phyloP scores from a whole-genome alignment of 345 rosid species.

The Cardamine occulta region DNA sequence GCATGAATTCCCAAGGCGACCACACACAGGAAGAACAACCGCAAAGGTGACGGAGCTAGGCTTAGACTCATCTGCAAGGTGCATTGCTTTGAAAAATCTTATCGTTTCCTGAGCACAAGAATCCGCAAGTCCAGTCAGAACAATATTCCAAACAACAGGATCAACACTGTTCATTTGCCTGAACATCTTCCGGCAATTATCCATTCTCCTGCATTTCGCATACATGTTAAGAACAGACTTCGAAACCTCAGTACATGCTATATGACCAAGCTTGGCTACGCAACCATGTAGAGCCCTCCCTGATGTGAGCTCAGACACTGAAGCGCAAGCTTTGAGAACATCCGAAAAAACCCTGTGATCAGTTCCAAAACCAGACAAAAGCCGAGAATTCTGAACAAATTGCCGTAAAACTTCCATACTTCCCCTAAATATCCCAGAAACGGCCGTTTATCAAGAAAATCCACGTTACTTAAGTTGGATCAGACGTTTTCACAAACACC shows the following conservation, averaged over 20 bases:
- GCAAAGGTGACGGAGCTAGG: slow-evolving; percentile 69
- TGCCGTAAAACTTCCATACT: slow-evolving; percentile 47
- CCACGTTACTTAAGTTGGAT: slow-evolving; percentile 38
- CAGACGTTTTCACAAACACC: slow-evolving; percentile 56
- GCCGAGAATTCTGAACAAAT: slow-evolving; percentile 47
- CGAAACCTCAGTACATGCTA: slow-evolving; percentile 55
- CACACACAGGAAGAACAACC: slow-evolving; percentile 70
- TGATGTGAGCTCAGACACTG: slow-evolving; percentile 44
- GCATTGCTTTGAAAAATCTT: slow-evolving; percentile 60
- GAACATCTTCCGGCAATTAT: slow-evolving; percentile 63
- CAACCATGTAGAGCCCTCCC: slow-evolving; percentile 64
- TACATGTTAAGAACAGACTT: slow-evolving; percentile 81
- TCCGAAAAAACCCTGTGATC: slow-evolving; percentile 57
- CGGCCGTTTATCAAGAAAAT: slow-evolving; percentile 34
- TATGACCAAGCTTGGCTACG: slow-evolving; percentile 56
- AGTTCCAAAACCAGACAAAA: slow-evolving; percentile 40
- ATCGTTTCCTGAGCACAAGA: slow-evolving; percentile 53
- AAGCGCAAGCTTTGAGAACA: slow-evolving; percentile 66
- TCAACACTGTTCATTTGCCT: slow-evolving; percentile 54
- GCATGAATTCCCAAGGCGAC: slow-evolving; percentile 55
- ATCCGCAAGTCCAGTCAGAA: slow-evolving; percentile 65
- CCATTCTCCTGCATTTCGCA: slow-evolving; percentile 64
- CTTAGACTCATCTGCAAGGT: slow-evolving; percentile 46
- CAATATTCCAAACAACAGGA: slow-evolving; percentile 82
- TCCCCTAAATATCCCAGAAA: slow-evolving; percentile 27